Conservation (phyloP, 1,284 basidiomycete species). For the Entoloma clypeatum region DNA sequence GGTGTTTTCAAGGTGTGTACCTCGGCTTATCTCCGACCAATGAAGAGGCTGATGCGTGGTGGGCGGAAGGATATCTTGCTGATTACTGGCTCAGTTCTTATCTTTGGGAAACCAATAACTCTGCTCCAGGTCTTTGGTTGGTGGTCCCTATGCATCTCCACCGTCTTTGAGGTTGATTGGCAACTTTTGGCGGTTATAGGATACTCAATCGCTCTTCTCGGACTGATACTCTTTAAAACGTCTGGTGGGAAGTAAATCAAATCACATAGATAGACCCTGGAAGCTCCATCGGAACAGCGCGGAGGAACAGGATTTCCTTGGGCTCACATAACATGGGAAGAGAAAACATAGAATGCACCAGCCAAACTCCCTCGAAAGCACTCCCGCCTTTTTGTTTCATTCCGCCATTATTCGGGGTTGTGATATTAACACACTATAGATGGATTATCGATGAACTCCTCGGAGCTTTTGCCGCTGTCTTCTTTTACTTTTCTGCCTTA, state of each 20-base stretch:
- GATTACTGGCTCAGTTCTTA: constrained; percentile 82
- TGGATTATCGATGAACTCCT: no score
- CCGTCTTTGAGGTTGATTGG: constrained; percentile 5
- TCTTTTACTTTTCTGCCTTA: no score
- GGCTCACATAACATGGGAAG: no score
- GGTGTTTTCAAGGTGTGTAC: constrained; percentile 84
- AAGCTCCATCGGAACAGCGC: no score
- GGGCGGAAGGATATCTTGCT: constrained; percentile 80
- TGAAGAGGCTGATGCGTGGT: constrained; percentile 8
- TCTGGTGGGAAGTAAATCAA: constrained; percentile 65
- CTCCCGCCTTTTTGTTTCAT: no score
- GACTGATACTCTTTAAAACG: constrained; percentile 79
- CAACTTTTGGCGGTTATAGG: constrained; percentile 43
- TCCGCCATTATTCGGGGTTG: no score
- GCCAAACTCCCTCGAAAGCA: no score
- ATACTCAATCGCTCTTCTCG: constrained; percentile 79
- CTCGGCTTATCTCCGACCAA: constrained; percentile 1
- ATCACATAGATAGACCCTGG: no score
- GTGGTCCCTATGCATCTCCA: constrained; percentile 21
- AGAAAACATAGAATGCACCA: no score
- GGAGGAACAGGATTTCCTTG: no score
- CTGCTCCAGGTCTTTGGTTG: constrained; percentile 83
- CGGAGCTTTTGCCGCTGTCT: no score
- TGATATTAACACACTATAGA: no score
- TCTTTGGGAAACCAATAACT: constrained; percentile 80